Base-by-base conservation (phyloP, 148 eudicot species). In the Tetragonia tetragonoides region DNA sequence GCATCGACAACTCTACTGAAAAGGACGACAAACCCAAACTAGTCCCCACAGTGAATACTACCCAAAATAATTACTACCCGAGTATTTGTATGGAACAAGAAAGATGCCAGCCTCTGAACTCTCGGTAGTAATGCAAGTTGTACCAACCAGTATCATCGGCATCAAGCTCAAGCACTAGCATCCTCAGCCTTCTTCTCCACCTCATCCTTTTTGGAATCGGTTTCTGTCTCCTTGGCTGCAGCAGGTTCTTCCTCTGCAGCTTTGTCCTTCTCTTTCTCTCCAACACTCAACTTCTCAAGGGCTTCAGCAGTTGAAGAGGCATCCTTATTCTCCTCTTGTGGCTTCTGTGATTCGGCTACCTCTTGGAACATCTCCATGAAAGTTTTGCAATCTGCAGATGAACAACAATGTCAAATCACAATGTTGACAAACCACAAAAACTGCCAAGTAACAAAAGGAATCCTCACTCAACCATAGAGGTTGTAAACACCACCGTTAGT, bases 361-460 rank as follows among this genome's bases (percentile, higher is more conserved):
- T 92, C 93, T 86, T 85, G 87, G 77, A 94, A 83, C 73, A 44
- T 84, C 71, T 90, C 93, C 87, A 88, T 94, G 87, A 94, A 94
- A 41, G 73, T 68, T 80, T 86, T 92, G 91, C 90, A 84, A 83
- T 92, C 98, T 94, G 89, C 51, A 24, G 37, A 64, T 49, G 60
- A 21, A 38, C 49, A 81, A 10, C 10, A 68, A 20, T 0, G 34
- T 28, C 34, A 28, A 28, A 28, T 28, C 34, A 28, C 1, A 1
- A 64, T 23, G 24, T 64, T 6, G 18, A 10, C 59, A 54, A 4
- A 54, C 47, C 49, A 46, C 0, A 10, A 46, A 46, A 46, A 28
- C 0, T 28, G 34, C 34, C 34, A 28, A 28, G 34, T 28, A 28
- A 28, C 34, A 28, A 28, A 28, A 28, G 0, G 34, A 28, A 28